Percentiles rank a stretch among this genome's conserved stretches.
Conservation (phyloP, 306 rosid genomes). For the Begonia masoniana region DNA sequence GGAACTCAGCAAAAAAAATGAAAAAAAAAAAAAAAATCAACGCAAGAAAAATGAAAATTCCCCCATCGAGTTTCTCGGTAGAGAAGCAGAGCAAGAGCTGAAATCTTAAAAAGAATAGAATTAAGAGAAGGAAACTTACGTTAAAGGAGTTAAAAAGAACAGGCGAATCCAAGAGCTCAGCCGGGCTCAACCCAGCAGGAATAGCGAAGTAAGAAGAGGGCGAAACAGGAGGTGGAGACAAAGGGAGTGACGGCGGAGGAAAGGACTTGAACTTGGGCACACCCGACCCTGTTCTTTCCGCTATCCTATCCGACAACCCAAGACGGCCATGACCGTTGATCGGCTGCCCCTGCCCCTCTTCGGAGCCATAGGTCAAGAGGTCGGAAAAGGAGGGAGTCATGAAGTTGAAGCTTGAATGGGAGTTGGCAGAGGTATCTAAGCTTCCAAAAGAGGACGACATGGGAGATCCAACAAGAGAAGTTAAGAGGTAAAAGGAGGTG, state of each 20-base stretch:
- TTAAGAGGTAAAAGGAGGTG: slow-evolving; percentile 2
- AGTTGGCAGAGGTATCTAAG: slow-evolving; percentile 55
- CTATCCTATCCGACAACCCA: slow-evolving; percentile 37
- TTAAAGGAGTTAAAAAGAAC: slow-evolving; percentile 49
- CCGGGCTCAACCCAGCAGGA: slow-evolving; percentile 59
- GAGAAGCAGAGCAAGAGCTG: neutral
- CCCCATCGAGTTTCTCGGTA: too few relatives aligned
- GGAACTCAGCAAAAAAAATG: neutral
- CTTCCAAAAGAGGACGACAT: slow-evolving; percentile 50
- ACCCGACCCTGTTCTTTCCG: slow-evolving; percentile 34
- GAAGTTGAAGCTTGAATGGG: slow-evolving; percentile 35
- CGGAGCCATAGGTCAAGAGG: slow-evolving; percentile 35
- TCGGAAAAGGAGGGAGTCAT: slow-evolving; percentile 73
- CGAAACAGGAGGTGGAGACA: slow-evolving; percentile 49
- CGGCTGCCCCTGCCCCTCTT: slow-evolving; percentile 5
- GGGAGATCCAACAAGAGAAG: neutral
- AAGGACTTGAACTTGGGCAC: slow-evolving; percentile 58
- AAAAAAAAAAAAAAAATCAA: neutral
- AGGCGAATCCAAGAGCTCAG: slow-evolving; percentile 83
- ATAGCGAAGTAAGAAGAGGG: slow-evolving; percentile 63
- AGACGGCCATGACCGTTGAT: slow-evolving; percentile 5
- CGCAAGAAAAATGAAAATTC: too few relatives aligned
- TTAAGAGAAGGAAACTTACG: slow-evolving; percentile 28
- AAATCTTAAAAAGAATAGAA: neutral
- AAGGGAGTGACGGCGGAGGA: slow-evolving; percentile 68